Conservation (phyloP, 1,139 yeast species). For the Kodamaea arcana region DNA sequence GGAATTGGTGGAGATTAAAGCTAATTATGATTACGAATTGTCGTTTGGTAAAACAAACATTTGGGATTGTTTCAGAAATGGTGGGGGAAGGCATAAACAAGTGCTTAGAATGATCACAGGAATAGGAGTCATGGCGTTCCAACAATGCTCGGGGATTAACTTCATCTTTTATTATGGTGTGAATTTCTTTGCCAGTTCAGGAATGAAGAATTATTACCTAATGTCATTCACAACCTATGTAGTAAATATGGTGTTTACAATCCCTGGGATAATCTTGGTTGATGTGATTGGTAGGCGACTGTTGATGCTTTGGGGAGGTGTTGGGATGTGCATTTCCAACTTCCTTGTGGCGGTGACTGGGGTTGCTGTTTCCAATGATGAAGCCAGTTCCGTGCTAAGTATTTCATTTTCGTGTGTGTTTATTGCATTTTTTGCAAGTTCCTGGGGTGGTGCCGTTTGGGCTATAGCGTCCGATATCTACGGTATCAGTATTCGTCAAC, state of each 20-base stretch:
- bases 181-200: constrained; percentile 62
- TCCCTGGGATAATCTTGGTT: constrained; percentile 67
- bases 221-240: constrained; percentile 70
- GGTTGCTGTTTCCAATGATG: constrained; percentile 42
- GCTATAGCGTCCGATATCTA: constrained; percentile 71
- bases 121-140: constrained; percentile 63
- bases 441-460: constrained; percentile 84
- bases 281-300: constrained; percentile 67
- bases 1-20: constrained; percentile 74
- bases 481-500: constrained; percentile 70
- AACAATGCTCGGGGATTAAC: constrained; percentile 75
- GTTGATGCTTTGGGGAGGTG: constrained; percentile 58
- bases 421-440: constrained; percentile 68
- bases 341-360: constrained; percentile 67
- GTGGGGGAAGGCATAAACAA: constrained; percentile 65
- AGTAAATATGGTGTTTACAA: constrained; percentile 64
- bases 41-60: constrained; percentile 56
- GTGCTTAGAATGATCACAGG: constrained; percentile 63
- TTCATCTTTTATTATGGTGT: constrained; percentile 79
- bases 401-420: constrained; percentile 63
- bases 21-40: constrained; percentile 69
- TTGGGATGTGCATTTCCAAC: constrained; percentile 60
- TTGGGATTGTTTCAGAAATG: constrained; percentile 61
- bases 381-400: constrained; percentile 29
- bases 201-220: constrained; percentile 55